A percentile compares a stretch with the other conserved stretches of the same genome.
These are phyloP conservation scores for Saitoella complicata DNA, from an alignment of 805 yeast species.

Conservation along the genomic window DNA sequence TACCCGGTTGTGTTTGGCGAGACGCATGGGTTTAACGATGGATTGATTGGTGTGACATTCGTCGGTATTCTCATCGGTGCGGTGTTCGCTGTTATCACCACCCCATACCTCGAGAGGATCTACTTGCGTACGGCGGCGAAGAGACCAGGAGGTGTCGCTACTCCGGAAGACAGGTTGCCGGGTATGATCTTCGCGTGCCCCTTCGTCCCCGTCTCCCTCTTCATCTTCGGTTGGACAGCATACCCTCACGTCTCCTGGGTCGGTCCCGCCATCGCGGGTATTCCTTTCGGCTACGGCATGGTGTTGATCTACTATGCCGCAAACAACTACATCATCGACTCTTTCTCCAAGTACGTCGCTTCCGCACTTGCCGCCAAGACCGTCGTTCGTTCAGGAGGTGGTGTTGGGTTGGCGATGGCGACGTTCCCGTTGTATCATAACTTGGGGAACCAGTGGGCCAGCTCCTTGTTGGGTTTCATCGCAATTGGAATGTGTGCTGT, in stretches of 20 bases:
- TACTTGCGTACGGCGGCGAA: slow-evolving; percentile 34
- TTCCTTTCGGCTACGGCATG: slow-evolving; percentile 39
- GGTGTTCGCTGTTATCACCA: slow-evolving; percentile 48
- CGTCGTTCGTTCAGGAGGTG: slow-evolving; percentile 43
- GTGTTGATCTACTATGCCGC: slow-evolving; percentile 51
- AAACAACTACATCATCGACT: slow-evolving; percentile 59
- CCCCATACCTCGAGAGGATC: slow-evolving; percentile 52
- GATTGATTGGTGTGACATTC: slow-evolving; percentile 69
- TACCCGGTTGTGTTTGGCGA: slow-evolving; percentile 77
- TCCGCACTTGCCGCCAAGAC: slow-evolving; percentile 50
- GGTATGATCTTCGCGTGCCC: slow-evolving; percentile 34
- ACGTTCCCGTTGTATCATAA: slow-evolving; percentile 37
- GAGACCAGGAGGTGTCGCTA: slow-evolving; percentile 23
- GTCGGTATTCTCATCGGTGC: slow-evolving; percentile 88
- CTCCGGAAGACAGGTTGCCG: slow-evolving; percentile 42
- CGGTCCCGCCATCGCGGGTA: slow-evolving; percentile 42
- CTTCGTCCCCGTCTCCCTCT: slow-evolving; percentile 34
- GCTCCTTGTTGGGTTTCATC: slow-evolving; percentile 37
- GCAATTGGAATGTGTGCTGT: slow-evolving; percentile 35
- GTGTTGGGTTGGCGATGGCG: slow-evolving; percentile 43
- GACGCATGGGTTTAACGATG: slow-evolving; percentile 62
- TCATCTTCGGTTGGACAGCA: slow-evolving; percentile 49
- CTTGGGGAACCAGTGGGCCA: slow-evolving; percentile 38
- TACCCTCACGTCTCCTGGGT: slow-evolving; percentile 29
- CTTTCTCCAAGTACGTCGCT: slow-evolving; percentile 48